Conservation (phyloP, 345 rosid genomes). For the Eucalyptus melliodora region DNA sequence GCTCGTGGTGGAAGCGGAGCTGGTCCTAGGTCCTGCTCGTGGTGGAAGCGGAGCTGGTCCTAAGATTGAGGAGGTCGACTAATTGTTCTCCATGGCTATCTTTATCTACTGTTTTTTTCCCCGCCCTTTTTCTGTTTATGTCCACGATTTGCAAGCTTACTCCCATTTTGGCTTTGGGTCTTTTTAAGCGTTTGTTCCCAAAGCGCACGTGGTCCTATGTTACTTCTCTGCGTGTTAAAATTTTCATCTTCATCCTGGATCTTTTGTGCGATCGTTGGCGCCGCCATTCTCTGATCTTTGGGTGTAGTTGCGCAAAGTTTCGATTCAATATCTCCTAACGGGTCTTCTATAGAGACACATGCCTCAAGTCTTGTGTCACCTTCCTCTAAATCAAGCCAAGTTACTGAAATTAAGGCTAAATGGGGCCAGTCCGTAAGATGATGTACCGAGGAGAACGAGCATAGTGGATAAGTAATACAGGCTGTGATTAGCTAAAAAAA, state of each 20-base stretch:
- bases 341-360: neutral
- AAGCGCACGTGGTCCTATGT: neutral
- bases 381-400: neutral
- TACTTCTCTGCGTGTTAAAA: neutral
- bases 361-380: neutral
- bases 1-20: no score
- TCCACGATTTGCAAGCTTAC: neutral
- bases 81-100: neutral
- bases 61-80: slow-evolving; percentile 61
- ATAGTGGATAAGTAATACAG: neutral
- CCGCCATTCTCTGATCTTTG: neutral
- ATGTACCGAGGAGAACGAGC: neutral
- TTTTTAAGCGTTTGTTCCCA: neutral
- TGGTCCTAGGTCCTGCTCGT: slow-evolving; percentile 20
- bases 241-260: neutral
- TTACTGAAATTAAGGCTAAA: neutral
- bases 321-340: neutral
- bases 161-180: neutral
- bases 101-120: neutral
- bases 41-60: slow-evolving; percentile 57
- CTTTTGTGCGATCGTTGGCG: neutral
- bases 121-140: no score
- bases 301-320: neutral
- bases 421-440: neutral
- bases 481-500: neutral